Evolutionary conservation across 2,329 filamentous ascomycete genomes (phyloP), one percentile per base, ranked within the genome.

Genomic region (Penicillium palitans): DNA sequence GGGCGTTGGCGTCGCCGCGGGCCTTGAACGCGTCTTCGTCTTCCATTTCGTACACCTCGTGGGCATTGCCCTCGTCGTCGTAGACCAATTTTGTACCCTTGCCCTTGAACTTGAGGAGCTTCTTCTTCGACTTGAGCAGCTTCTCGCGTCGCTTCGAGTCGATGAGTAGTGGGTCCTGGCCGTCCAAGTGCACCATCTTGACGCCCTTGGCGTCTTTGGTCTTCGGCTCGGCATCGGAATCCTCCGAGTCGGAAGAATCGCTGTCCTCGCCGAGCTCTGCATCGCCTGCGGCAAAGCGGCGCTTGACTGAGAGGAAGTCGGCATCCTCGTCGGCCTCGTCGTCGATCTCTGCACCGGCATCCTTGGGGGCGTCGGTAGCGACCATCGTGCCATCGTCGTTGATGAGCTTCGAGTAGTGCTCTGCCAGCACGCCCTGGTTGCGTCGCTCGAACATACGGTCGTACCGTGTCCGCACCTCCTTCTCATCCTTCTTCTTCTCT

Each of bases 391-490:
- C 77, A 41, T 84, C 86, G 40, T 87, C 83, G 51, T 82, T 82
- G 60, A 98, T 87, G 62, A 99, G 83, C 70, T 93, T 96, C 59
- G 87, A 86, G 80, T 97, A 98, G 77, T 99, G 95, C 56, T 89
- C 87, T n/a, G 93, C 93, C 63, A 99, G 78, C 33, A 99, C 90
- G 71, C 97, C 93, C 76, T 98, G 93, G 76, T 99, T 99, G 67
- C 89, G 90, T 60, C 95, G 84, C 79, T 97, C 93, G 76, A 98
- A 97, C 95, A 99, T 98, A 67, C 91, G 89, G 75, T 99, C 92
- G 73, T 96, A 96, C 75, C 96, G 98, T 33, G 96, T 99, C 61
- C 92, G 86, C 19, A 96, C 90, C 67, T 72, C 67, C 39, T 66
- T 67, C 49, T 87, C 84, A 12, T 83, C 80, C 77, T 90, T 88